Evolutionary conservation across 306 rosid species (phyloP), one percentile per base, ranked within the genome.

Genomic region (Trifolium pratense): DNA sequence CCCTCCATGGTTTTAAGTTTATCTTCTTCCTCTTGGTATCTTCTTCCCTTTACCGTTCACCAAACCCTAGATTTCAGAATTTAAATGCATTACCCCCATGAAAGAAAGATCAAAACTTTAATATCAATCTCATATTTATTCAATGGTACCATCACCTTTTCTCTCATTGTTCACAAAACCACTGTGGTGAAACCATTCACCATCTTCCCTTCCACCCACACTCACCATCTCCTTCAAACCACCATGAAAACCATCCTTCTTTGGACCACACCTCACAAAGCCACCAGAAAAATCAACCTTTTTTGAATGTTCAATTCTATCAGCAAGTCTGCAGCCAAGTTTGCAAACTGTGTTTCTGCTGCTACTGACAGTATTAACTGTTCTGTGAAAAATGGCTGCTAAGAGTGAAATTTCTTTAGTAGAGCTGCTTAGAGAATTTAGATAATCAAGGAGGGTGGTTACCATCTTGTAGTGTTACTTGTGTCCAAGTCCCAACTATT

Each of bases 391-490:
- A 34, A 37, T 60, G 49, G 71, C 43, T 67, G 3, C 36, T 66
- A 25, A 25, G 61, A 39, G 45, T 53, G 18, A 58, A 65, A 5
- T 45, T 45, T 45, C 16, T 45, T 45, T 46, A 46, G 2, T 11
- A 42, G 48, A 42, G 48, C 5, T n/a, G 4, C 31, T 56, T 66
- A 66, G 32, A 40, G 39, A 56, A 65, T 23, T 72, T 72, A 45
- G 78, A 45, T 72, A 59, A 72, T 62, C 53, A n/a, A 49, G 68
- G 32, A 39, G 12, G 16, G 77, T 13, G 48, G 49, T 29, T 63
- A 10, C 59, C 23, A 43, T 57, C 39, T 1, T 67, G 14, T 72
- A 26, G 55, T 9, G 67, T 45, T 46, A 43, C 65, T 60, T 66
- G 4, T 57, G 66, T 46, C 36, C 31, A 66, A 31, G 51, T 31